Evolutionary conservation across 148 eudicot genomes (phyloP), one percentile per base, ranked within the genome.

Genomic region (Nepenthes gracilis): DNA sequence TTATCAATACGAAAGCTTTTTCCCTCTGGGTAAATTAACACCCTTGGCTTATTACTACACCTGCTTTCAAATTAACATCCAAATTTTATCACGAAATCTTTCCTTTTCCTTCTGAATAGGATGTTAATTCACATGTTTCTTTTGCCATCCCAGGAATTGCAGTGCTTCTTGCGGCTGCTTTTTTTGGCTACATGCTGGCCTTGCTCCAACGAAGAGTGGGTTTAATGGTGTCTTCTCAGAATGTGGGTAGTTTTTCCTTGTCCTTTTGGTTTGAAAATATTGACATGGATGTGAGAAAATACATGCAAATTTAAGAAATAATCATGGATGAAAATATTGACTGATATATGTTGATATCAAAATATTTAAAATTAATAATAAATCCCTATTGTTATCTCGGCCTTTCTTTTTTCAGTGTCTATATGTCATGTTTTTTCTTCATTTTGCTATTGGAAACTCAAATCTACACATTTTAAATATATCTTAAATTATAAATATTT

Each of bases 1-100:
- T 81, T 88, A 93, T 76, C 96, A 93, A 70, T 93, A 93, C 55
- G 96, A 78, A 67, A 93, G 82, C 70, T 83, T 87, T 57, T 84
- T 93, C 65, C 96, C 99, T 64, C 81, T 85, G 12, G 96, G 96
- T 93, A 82, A 81, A 54, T 9, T 62, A 33, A 35, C 36, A 33
- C 47, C 12, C 59, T 45, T 23, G 11, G 50, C 6, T 50, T 23
- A 49, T 40, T 5, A 2, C 1, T 47, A 15, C 9, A 53, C 32
- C 6, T 70, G 33, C 62, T 9, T 57, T 43, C 47, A 32, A 51
- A 23, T 59, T 23, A 23, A 34, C 43, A 12, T 14, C 35, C 34
- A 8, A 23, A 56, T 61, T 40, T 36, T 34, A 23, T 23, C 23
- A 23, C 23, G 23, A 23, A 23, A 23, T 23, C 0, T 23, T 23